A percentile compares a stretch with the other conserved stretches of the same genome.
phyloP scores from a whole-genome alignment of 352 stramenopile species.

The Globisporangium barbulae region DNA sequence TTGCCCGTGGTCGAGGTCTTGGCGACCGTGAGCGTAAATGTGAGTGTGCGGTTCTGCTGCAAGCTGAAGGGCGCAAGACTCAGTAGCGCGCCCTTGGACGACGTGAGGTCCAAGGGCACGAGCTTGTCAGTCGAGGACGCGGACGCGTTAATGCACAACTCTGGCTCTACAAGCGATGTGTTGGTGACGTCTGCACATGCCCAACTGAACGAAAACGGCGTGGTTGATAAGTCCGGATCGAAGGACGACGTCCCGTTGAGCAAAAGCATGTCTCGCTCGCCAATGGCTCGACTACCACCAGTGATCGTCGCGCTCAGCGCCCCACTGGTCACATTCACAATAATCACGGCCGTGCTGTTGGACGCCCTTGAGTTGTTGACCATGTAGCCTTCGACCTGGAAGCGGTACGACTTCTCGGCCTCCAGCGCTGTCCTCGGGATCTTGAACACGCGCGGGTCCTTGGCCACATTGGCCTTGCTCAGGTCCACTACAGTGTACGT shows the following conservation, averaged over 20 bases:
- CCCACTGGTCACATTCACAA: constrained; percentile 40
- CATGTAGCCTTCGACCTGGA: constrained; percentile 53
- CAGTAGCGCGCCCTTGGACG: constrained; percentile 18
- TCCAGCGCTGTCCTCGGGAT: constrained; percentile 33
- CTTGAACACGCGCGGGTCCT: constrained; percentile 58
- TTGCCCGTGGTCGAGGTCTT: constrained; percentile 18
- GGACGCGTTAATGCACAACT: constrained; percentile 21
- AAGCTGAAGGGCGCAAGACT: constrained; percentile 46
- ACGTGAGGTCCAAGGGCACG: constrained; percentile 18
- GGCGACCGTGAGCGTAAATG: constrained; percentile 41
- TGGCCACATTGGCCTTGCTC: constrained; percentile 48
- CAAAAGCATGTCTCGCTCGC: constrained; percentile 43
- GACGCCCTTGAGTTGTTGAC: constrained; percentile 19
- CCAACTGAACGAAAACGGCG: constrained; percentile 47
- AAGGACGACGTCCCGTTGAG: constrained; percentile 42
- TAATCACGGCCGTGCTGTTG: constrained; percentile 38
- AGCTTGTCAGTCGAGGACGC: constrained; percentile 15
- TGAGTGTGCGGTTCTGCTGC: constrained; percentile 30
- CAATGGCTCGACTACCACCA: constrained; percentile 46
- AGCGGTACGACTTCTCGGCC: constrained; percentile 46
- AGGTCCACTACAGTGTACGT: constrained; percentile 26
- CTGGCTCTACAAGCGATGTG: neutral
- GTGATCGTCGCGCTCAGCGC: constrained; percentile 29
- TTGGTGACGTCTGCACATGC: constrained; percentile 55
- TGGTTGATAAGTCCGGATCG: constrained; percentile 43